Percentiles rank a stretch among this genome's conserved stretches.
Conservation (phyloP, 805 yeast genomes). For the Hanseniaspora pseudoguilliermondii region DNA sequence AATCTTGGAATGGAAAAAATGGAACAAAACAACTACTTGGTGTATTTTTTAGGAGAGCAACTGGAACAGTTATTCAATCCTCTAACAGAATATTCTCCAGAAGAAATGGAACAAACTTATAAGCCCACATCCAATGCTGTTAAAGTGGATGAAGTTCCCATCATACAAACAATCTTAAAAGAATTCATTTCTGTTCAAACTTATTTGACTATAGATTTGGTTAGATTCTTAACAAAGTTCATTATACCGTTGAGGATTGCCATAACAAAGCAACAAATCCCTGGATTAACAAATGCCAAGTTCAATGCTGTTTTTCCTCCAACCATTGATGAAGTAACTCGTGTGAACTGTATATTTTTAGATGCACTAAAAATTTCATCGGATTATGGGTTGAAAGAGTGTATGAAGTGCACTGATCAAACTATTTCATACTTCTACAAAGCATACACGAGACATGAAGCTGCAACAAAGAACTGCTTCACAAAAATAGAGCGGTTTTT, state of each 20-base stretch:
- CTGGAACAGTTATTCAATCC: slow-evolving; percentile 84
- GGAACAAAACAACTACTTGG: slow-evolving; percentile 63
- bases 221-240: slow-evolving; percentile 63
- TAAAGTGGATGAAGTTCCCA: slow-evolving; percentile 24
- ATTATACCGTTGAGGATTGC: slow-evolving; percentile 65
- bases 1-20: slow-evolving; percentile 30
- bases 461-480: slow-evolving; percentile 63
- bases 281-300: slow-evolving; percentile 45
- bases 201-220: slow-evolving; percentile 56
- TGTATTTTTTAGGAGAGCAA: slow-evolving; percentile 68
- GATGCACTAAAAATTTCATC: slow-evolving; percentile 59
- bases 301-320: slow-evolving; percentile 82
- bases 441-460: slow-evolving; percentile 88
- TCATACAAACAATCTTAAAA: slow-evolving; percentile 42
- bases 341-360: slow-evolving; percentile 74
- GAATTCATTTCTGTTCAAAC: slow-evolving; percentile 65
- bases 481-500: slow-evolving; percentile 30
- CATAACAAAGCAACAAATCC: slow-evolving; percentile 44
- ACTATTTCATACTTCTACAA: slow-evolving; percentile 84
- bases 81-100: slow-evolving; percentile 81
- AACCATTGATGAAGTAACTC: slow-evolving; percentile 83
- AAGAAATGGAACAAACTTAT: slow-evolving; percentile 61
- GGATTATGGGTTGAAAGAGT: slow-evolving; percentile 60
- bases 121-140: slow-evolving; percentile 37
- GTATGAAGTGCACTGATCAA: slow-evolving; percentile 65